Base-by-base conservation (phyloP, 177 flowering plant genomes). In the Vitis hybrid region DNA sequence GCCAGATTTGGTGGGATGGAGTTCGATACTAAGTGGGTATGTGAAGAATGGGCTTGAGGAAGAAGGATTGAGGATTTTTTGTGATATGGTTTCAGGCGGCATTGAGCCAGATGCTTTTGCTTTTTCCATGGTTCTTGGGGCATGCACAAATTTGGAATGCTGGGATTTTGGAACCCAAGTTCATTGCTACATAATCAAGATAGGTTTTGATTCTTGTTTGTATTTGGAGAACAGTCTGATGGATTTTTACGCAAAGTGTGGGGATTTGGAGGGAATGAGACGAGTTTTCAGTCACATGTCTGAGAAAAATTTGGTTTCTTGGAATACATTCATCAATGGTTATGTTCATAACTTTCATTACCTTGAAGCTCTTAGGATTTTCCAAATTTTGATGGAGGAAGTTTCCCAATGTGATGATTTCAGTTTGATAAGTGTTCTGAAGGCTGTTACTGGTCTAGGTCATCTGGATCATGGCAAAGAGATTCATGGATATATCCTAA, bases 171-270 rank as follows among this genome's bases (percentile, higher is more conserved):
- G 83, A 64, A 15, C 63, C 39, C 83, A 81, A 70, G 59, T 66
- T 19, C 81, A 81, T 66, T 71, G 83, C 63, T 61, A 39, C 55
- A 63, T 68, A 26, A 29, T 78, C 53, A 81, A 81, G 67, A 73
- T 64, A 60, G 77, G 76, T 11, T 75, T 70, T 48, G 48, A 39
- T 60, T 68, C 75, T 72, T 65, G 59, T 50, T 53, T 78, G 68
- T 80, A 73, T 75, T 55, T 78, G 63, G 59, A 75, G 48, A 73
- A 80, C 34, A 73, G 71, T 64, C 50, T 80, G 22, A 59, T 80
- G 63, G 79, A 78, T 60, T 80, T 80, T 59, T 81, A 81, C 59
- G 78, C 78, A 1, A 78, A 66, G 34, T 74, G 80, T 68, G 80
- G 80, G 52, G 72, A 73, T 76, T 14, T 68, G 39, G 74, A 54